phyloP scores from a whole-genome alignment of 257 asterid species.

The Ocimum tenuiflorum region DNA sequence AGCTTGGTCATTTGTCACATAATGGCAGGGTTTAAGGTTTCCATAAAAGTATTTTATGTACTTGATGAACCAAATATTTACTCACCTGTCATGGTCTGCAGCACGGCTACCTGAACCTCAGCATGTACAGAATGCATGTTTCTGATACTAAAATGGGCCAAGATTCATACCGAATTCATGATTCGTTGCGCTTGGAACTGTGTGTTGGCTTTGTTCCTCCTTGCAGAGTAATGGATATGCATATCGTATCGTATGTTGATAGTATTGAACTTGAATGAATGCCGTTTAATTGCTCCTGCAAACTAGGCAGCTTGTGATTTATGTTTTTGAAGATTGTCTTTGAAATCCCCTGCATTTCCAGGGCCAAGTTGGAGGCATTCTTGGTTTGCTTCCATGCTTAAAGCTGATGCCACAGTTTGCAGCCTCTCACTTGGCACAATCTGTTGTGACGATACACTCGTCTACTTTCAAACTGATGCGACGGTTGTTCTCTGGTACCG shows the following conservation, averaged over 20 bases:
- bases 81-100: background rate
- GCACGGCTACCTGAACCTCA: constrained; percentile 1
- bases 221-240: background rate
- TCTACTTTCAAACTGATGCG: constrained; percentile 32
- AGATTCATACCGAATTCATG: constrained; percentile 14
- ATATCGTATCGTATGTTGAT: background rate
- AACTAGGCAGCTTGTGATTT: constrained; percentile 25
- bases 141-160: background rate
- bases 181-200: background rate
- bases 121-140: background rate
- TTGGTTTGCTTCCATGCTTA: constrained; percentile 51
- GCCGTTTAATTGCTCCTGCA: constrained; percentile 17
- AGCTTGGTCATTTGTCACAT: background rate
- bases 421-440: background rate
- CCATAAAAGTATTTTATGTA: background rate
- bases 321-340: constrained; percentile 28
- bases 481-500: constrained; percentile 31
- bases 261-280: background rate
- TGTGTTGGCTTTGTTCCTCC: background rate
- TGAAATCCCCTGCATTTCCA: constrained; percentile 39
- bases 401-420: constrained; percentile 33
- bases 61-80: background rate
- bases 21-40: too few species aligned
- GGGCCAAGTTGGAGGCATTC: constrained; percentile 58
- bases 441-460: constrained; percentile 20